Evolutionary conservation across 2,329 filamentous ascomycete species (phyloP).

Genomic region (Pestalotiopsis sp.): DNA sequence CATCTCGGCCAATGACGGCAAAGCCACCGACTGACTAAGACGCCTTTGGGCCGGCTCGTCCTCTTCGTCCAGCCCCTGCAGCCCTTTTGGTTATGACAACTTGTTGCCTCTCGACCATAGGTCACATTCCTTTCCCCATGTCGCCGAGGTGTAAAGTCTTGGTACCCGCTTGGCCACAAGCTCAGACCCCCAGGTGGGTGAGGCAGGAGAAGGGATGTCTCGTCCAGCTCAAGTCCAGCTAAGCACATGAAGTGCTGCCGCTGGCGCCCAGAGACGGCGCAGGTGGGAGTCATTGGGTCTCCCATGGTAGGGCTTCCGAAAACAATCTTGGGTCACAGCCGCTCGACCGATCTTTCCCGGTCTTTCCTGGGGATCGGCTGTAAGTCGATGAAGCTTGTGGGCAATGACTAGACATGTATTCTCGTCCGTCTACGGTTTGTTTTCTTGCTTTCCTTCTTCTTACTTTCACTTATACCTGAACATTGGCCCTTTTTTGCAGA

Average conservation of each 20-base stretch:
- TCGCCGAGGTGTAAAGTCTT: slow-evolving; percentile 10
- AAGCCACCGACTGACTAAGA: slow-evolving; percentile 23
- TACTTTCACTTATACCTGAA: not conserved
- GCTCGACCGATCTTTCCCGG: slow-evolving; percentile 37
- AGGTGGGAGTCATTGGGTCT: not conserved
- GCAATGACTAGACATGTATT: slow-evolving; percentile 2
- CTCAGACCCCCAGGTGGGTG: not conserved
- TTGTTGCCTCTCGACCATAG: not conserved
- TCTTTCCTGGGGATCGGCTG: not conserved
- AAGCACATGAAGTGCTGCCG: not conserved
- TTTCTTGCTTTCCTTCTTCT: not conserved
- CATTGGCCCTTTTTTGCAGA: not conserved
- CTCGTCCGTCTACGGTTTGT: slow-evolving; percentile 3
- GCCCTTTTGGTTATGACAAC: not conserved
- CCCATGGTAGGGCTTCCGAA: not conserved
- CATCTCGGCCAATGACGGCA: slow-evolving; percentile 49
- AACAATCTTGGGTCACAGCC: slow-evolving; percentile 23
- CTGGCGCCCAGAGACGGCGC: not conserved
- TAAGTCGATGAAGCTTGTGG: not conserved
- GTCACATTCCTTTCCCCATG: not conserved
- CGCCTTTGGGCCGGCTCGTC: slow-evolving; percentile 40
- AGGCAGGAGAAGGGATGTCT: not conserved
- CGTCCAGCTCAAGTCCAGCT: not conserved
- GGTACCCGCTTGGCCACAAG: slow-evolving; percentile 6
- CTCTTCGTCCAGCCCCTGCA: slow-evolving; percentile 18